Evolutionary conservation across 768 basidiomycete genomes (phyloP).

Genomic region (Podaxis pistillaris): DNA sequence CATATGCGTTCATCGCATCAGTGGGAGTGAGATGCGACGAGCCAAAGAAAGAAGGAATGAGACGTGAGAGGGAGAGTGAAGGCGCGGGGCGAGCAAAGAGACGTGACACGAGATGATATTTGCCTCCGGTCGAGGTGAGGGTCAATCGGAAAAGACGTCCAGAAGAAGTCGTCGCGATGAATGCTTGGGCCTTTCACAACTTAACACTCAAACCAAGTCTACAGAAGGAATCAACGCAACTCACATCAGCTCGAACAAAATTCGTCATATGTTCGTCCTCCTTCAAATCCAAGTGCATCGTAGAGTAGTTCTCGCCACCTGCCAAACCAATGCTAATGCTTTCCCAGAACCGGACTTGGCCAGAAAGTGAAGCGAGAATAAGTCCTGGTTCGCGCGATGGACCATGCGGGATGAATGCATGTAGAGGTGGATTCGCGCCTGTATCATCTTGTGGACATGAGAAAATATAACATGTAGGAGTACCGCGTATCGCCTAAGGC

Average conservation of each 20-base stretch:
- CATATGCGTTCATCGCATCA: conserved; percentile 44
- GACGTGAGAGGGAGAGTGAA: conserved; percentile 38
- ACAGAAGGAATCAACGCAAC: conserved; percentile 22
- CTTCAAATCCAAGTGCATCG: conserved; percentile 46
- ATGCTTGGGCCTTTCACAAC: conserved; percentile 53
- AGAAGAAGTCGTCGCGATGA: conserved; percentile 63
- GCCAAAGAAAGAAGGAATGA: conserved; percentile 42
- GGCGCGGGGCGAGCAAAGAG: conserved; percentile 59
- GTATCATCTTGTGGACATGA: conserved; percentile 55
- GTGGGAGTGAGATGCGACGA: conserved; percentile 38
- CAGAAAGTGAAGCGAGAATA: conserved; percentile 69
- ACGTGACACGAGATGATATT: conserved; percentile 56
- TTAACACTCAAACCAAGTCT: conserved; percentile 7
- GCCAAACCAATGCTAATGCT: conserved; percentile 82
- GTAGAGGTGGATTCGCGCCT: conserved; percentile 42
- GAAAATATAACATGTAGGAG: conserved; percentile 83
- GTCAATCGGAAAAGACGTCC: conserved; percentile 66
- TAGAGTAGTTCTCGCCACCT: conserved; percentile 67
- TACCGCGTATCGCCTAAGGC: conserved; percentile 57
- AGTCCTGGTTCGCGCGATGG: conserved; percentile 81
- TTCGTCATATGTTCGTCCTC: conserved; percentile 62
- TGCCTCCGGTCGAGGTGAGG: conserved; percentile 67
- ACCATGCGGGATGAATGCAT: conserved; percentile 68
- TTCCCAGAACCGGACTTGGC: conserved; percentile 85
- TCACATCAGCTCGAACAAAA: conserved; percentile 63